These are phyloP conservation scores for Pleurotus ostreatus DNA, from an alignment of 768 basidiomycete genomes.

Conservation along the genomic window DNA sequence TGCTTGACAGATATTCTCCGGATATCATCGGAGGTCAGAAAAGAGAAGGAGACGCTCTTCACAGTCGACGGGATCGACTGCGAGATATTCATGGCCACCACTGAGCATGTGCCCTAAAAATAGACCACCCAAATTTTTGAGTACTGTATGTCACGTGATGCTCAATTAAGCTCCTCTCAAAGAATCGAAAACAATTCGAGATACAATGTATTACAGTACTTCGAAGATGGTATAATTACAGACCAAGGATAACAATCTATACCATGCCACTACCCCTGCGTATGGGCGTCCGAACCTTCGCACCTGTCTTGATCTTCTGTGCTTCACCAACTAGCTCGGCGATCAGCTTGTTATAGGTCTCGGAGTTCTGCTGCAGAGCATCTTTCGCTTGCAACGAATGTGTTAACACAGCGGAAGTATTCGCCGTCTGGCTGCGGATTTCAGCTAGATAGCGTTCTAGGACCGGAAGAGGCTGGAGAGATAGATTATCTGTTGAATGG, in stretches of 20 bases:
- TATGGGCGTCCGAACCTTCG: slow-evolving; percentile 42
- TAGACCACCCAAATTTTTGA: not conserved
- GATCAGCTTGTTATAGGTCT: slow-evolving; percentile 88
- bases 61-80: slow-evolving; percentile 85
- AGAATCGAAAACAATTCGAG: not conserved
- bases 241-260: not conserved
- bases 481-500: slow-evolving; percentile 54
- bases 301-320: slow-evolving; percentile 69
- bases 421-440: slow-evolving; percentile 66
- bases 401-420: slow-evolving; percentile 72
- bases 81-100: slow-evolving; percentile 76
- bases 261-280: slow-evolving; percentile 42
- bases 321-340: slow-evolving; percentile 92
- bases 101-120: not conserved
- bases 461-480: slow-evolving; percentile 62
- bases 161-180: too few relatives aligned
- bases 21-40: slow-evolving; percentile 84
- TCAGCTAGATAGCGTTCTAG: slow-evolving; percentile 68
- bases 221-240: not conserved
- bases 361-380: slow-evolving; percentile 79
- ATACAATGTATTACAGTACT: slow-evolving; percentile 1
- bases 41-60: slow-evolving; percentile 86
- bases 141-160: not conserved
- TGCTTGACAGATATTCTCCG: slow-evolving; percentile 96
- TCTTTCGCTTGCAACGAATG: slow-evolving; percentile 80